These are phyloP conservation scores for sorghum (Sorghum bicolor) DNA, from an alignment of 176 grass and related monocot species.

Conservation along the genomic window DNA sequence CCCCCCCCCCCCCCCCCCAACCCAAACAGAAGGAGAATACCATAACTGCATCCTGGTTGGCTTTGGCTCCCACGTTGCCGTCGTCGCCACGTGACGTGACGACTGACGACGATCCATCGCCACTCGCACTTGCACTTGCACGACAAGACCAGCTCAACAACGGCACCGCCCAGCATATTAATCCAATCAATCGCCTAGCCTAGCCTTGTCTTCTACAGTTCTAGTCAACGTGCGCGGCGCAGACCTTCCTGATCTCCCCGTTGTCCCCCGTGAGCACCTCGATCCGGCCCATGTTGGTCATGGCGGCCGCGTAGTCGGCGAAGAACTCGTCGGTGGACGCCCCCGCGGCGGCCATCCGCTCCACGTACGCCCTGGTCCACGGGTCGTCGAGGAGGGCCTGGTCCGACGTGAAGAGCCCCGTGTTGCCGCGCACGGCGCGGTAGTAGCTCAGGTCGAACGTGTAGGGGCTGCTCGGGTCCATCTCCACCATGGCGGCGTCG, in stretches of 20 bases:
- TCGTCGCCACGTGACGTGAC: background rate
- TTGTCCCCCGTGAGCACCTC: constrained; percentile 47
- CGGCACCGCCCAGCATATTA: background rate
- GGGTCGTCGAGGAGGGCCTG: constrained; percentile 46
- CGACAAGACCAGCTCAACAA: background rate
- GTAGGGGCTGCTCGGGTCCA: constrained; percentile 31
- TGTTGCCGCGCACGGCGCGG: constrained; percentile 13
- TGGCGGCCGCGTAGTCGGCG: constrained; percentile 41
- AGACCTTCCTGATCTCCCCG: constrained; percentile 52
- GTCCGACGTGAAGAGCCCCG: constrained; percentile 45
- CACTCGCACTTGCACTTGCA: background rate
- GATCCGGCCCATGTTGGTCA: constrained; percentile 57
- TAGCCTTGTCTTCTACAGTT: background rate
- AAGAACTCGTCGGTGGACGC: constrained; percentile 50
- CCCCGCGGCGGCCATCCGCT: constrained; percentile 35
- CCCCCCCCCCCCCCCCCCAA: no score
- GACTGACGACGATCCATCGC: background rate
- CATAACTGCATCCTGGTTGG: background rate
- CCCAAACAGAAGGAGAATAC: background rate
- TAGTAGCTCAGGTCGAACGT: constrained; percentile 54
- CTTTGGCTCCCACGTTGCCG: background rate
- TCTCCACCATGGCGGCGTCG: background rate
- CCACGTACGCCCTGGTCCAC: constrained; percentile 41
- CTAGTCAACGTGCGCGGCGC: constrained; percentile 48
- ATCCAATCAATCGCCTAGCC: background rate